Percentiles rank a stretch among this genome's conserved stretches.
Conservation (phyloP, 768 basidiomycete genomes). For the Phlebiopsis gigantea region DNA sequence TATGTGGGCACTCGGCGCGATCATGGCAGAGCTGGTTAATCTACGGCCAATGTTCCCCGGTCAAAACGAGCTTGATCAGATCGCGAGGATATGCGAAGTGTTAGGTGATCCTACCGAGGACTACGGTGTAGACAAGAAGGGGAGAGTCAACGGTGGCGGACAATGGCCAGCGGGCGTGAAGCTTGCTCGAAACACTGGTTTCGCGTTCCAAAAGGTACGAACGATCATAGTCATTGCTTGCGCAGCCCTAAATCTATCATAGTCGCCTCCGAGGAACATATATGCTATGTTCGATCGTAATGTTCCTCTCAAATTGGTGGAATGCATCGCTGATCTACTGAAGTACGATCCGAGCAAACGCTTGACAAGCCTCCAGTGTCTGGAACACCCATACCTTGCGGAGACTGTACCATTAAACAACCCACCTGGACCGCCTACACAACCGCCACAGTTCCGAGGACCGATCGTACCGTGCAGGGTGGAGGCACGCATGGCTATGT, state of each 20-base stretch:
- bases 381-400: constrained; percentile 84
- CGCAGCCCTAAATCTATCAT: not conserved
- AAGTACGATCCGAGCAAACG: constrained; percentile 88
- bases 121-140: constrained; percentile 72
- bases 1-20: constrained; percentile 99
- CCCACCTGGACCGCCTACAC: constrained; percentile 50
- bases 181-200: constrained; percentile 83
- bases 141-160: constrained; percentile 77
- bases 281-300: constrained; percentile 71
- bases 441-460: constrained; percentile 12
- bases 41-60: constrained; percentile 95
- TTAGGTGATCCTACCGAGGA: constrained; percentile 86
- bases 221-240: not conserved
- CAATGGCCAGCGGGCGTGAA: constrained; percentile 81
- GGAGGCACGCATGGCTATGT: not conserved
- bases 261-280: constrained; percentile 66
- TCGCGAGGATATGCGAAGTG: constrained; percentile 85
- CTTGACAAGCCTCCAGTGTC: constrained; percentile 80
- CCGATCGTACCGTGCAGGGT: not conserved
- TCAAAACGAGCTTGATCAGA: constrained; percentile 87
- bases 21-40: constrained; percentile 95
- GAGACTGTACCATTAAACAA: constrained; percentile 69
- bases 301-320: constrained; percentile 76
- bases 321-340: constrained; percentile 89
- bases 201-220: constrained; percentile 84